These are phyloP conservation scores for Clitocybe nebularis DNA, from an alignment of 1,284 basidiomycete genomes.

Conservation along the genomic window DNA sequence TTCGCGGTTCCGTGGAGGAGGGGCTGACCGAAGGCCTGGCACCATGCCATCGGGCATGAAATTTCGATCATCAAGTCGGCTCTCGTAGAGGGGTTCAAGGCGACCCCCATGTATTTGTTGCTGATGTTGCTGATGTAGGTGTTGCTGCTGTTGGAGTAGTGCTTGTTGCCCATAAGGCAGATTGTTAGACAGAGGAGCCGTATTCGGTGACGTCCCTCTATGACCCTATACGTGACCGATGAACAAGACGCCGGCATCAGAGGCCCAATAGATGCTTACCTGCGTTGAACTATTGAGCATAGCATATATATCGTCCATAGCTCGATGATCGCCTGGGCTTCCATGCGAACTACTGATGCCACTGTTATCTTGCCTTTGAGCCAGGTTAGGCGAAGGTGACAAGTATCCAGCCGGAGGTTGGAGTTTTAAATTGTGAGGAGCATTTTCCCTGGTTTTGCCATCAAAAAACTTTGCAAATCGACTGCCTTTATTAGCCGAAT, in stretches of 20 bases:
- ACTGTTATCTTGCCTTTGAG: constrained; percentile 44
- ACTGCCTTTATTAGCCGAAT: constrained; percentile 61
- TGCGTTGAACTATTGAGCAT: constrained; percentile 67
- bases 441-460: constrained; percentile 53
- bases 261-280: constrained; percentile 37
- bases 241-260: too few species aligned
- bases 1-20: constrained; percentile 59
- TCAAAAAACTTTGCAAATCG: constrained; percentile 83
- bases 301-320: constrained; percentile 73
- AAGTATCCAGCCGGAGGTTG: constrained; percentile 34
- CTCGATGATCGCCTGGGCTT: constrained; percentile 43
- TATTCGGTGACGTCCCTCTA: constrained; percentile 20
- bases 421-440: constrained; percentile 32
- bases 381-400: constrained; percentile 40
- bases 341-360: constrained; percentile 32
- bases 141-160: constrained; percentile 40
- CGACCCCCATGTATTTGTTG: constrained; percentile 34
- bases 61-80: constrained; percentile 65
- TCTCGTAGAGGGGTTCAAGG: constrained; percentile 67
- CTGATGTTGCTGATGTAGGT: constrained; percentile 22
- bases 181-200: constrained; percentile 24
- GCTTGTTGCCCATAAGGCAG: constrained; percentile 37
- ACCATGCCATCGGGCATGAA: constrained; percentile 83
- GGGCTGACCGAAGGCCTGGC: constrained; percentile 67
- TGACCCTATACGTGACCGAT: too few species aligned